phyloP scores from a whole-genome alignment of 192 early-diverging fungal genomes.

The Backusella sp. region DNA sequence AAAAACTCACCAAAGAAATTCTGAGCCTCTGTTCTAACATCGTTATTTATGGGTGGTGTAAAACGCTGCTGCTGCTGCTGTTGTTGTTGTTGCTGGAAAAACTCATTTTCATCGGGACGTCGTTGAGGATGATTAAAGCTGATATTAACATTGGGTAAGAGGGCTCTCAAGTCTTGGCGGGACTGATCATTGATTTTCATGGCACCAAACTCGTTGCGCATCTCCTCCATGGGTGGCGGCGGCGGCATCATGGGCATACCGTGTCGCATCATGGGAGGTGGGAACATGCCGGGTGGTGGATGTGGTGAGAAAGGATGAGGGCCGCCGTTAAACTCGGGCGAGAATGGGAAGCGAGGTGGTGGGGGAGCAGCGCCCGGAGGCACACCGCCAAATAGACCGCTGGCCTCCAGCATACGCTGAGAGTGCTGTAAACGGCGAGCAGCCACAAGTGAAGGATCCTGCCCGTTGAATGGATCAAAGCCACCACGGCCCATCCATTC shows the following conservation, averaged over 20 bases:
- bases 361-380: slow-evolving; percentile 4
- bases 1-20: slow-evolving; percentile 61
- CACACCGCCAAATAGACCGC: slow-evolving; percentile 22
- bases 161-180: slow-evolving; percentile 48
- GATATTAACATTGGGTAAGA: slow-evolving; percentile 62
- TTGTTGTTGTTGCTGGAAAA: slow-evolving; percentile 10
- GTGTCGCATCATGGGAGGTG: slow-evolving; percentile 17
- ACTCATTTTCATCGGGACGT: not conserved
- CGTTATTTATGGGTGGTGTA: not conserved
- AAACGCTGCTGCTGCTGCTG: slow-evolving; percentile 14
- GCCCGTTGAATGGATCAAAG: slow-evolving; percentile 33
- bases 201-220: slow-evolving; percentile 12
- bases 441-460: slow-evolving; percentile 31
- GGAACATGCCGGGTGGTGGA: slow-evolving; percentile 17
- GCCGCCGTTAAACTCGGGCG: not conserved
- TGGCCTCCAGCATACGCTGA: slow-evolving; percentile 34
- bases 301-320: slow-evolving; percentile 8
- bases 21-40: slow-evolving; percentile 44
- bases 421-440: slow-evolving; percentile 36
- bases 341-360: slow-evolving; percentile 11
- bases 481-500: slow-evolving; percentile 26
- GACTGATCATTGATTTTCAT: slow-evolving; percentile 2
- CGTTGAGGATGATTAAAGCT: slow-evolving; percentile 45
- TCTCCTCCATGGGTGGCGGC: not conserved
- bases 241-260: slow-evolving; percentile 6